phyloP scores from a whole-genome alignment of 345 rosid genomes.

The Syzygium oleosum region DNA sequence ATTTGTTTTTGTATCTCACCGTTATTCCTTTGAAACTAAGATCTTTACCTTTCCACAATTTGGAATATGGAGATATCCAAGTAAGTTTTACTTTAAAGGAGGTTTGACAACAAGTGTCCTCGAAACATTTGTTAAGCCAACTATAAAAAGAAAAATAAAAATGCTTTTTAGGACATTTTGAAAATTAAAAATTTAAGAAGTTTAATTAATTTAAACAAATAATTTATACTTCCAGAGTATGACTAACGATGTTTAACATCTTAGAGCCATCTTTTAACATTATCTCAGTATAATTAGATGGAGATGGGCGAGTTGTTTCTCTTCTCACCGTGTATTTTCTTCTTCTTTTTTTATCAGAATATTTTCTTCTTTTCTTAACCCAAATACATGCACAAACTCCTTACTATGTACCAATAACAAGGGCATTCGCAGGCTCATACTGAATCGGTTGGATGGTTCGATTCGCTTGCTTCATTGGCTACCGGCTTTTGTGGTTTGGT shows the following conservation, averaged over 20 bases:
- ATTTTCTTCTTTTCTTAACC: not conserved
- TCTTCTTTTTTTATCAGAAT: not conserved
- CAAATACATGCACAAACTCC: not conserved
- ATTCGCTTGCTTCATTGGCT: too few relatives aligned
- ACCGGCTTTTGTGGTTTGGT: too few relatives aligned
- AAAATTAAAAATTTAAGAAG: not conserved
- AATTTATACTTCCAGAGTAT: not conserved
- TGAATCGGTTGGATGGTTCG: too few relatives aligned
- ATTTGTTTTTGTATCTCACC: not conserved
- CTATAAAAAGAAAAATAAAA: not conserved
- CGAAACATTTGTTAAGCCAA: not conserved
- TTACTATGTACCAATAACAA: too few relatives aligned
- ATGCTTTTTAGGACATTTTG: fast-evolving
- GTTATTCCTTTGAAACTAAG: not conserved
- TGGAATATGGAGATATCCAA: not conserved
- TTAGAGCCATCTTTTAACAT: not conserved
- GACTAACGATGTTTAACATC: not conserved
- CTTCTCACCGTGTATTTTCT: not conserved
- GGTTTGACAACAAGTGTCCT: not conserved
- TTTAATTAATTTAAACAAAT: not conserved
- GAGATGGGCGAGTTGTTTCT: not conserved
- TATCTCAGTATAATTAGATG: not conserved
- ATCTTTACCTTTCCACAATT: not conserved
- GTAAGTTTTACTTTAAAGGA: not conserved
- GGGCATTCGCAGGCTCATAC: too few relatives aligned